Percentiles rank a stretch among this genome's conserved stretches.
Conservation (phyloP, 176 grass and related monocot genomes). For the Dendrocalamus sinicus region DNA sequence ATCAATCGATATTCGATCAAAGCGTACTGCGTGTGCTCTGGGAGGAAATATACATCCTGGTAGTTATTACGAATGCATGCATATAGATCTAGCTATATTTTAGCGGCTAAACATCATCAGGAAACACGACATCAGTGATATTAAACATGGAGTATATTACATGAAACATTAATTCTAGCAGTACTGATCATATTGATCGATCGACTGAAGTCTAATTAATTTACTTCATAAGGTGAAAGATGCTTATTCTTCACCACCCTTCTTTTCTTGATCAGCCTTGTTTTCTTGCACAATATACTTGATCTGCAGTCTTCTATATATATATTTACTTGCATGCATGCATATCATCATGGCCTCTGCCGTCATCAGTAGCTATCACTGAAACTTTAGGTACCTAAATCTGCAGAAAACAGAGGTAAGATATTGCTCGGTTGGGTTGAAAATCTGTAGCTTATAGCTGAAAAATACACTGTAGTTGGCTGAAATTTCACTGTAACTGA, state of each 20-base stretch:
- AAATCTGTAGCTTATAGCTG: too few species aligned
- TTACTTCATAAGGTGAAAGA: neutral
- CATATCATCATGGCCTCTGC: too few species aligned
- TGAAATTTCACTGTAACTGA: too few species aligned
- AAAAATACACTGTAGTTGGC: too few species aligned
- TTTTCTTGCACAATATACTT: neutral
- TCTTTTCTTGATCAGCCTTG: neutral
- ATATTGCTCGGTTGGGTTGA: too few species aligned
- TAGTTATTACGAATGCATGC: neutral
- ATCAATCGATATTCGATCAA: neutral
- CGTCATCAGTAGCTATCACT: slow-evolving; percentile 6
- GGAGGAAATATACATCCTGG: neutral
- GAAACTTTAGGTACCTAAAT: slow-evolving; percentile 14
- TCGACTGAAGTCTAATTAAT: neutral
- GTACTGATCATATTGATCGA: neutral
- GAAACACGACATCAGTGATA: neutral
- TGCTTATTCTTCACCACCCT: neutral
- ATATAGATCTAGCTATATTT: neutral
- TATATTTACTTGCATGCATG: neutral
- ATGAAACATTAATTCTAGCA: neutral
- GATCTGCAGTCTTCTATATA: neutral
- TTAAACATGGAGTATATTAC: neutral
- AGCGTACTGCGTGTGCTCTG: neutral
- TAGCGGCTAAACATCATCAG: neutral
- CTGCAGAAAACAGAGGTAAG: slow-evolving; percentile 4